Conservation (phyloP, 345 rosid species). For the rapeseed (Brassica napus) region DNA sequence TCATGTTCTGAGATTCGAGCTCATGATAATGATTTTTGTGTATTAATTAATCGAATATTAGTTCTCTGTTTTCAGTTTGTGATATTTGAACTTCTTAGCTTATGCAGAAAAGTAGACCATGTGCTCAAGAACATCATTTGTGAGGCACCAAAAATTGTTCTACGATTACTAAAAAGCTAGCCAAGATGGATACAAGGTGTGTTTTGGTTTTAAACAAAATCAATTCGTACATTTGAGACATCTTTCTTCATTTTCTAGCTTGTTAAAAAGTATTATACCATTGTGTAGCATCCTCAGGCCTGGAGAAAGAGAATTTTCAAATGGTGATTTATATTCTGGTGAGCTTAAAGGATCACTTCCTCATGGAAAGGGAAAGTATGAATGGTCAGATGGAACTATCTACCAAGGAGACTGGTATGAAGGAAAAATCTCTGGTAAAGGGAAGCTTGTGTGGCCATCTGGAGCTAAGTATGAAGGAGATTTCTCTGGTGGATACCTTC, state of each 20-base stretch:
- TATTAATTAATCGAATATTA: background rate
- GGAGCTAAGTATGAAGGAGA: slow-evolving; percentile 85
- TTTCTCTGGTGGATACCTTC: slow-evolving; percentile 85
- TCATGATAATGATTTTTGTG: background rate
- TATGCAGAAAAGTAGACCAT: slow-evolving; percentile 19
- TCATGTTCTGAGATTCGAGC: slow-evolving; percentile 26
- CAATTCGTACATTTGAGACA: background rate
- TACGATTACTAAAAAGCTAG: slow-evolving; percentile 2
- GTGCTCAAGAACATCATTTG: slow-evolving; percentile 11
- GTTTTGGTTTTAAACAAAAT: background rate
- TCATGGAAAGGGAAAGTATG: slow-evolving; percentile 76
- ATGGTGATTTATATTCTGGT: slow-evolving; percentile 75
- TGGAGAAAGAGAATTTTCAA: slow-evolving; percentile 49
- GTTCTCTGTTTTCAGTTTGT: background rate
- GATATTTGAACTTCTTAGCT: background rate
- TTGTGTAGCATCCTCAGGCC: slow-evolving; percentile 47
- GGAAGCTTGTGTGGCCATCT: slow-evolving; percentile 65
- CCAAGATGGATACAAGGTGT: slow-evolving; percentile 34
- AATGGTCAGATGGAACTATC: slow-evolving; percentile 66
- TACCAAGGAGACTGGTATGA: slow-evolving; percentile 88
- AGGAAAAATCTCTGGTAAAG: slow-evolving; percentile 85
- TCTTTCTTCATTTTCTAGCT: background rate
- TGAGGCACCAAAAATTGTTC: background rate
- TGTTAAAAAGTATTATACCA: background rate
- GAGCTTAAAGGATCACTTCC: slow-evolving; percentile 62